Evolutionary conservation across 306 rosid species (phyloP), one percentile per base, ranked within the genome.

Genomic region (Abrus precatorius): DNA sequence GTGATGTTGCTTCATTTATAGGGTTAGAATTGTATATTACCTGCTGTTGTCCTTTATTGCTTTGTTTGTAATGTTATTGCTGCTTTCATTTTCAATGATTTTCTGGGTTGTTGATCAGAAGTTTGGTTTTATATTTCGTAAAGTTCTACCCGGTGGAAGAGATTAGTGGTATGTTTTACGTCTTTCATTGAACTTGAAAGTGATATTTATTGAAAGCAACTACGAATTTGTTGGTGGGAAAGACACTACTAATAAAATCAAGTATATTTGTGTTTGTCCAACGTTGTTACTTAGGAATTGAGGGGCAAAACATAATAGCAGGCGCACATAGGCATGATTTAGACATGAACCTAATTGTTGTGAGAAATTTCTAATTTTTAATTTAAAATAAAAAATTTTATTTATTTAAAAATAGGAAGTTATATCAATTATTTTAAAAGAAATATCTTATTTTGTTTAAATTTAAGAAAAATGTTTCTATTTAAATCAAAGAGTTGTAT

Each of bases 91-190:
- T 13, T 74, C n/a, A 32, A 44, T 43, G 38, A 62, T 71, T 38
- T 55, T 70, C 9, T 30, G 41, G 78, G 40, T 66, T 43, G 6
- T 5, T 56, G 2, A 13, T 28, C 52, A 12, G 30, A 45, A 41
- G 75, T 78, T 78, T 69, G 59, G 28, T 13, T 67, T 67, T 7
- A 27, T 20, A 43, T 20, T 30, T 54, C 55, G 36, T 27, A 50
- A 2, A 7, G 13, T 12, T 77, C 10, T 52, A 11, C 74, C 6
- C 9, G 49, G 60, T 64, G 55, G 74, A 65, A 61, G 57, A 61
- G 57, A 59, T 9, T 63, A 38, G 13, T n/a, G 1, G 34, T 34
- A 48, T 38, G 36, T 63, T 63, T 38, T 38, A 63, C 49, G 7
- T 5, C 32, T 3, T 63, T 62, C 36, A 6, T 34, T 11, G 12